Base-by-base conservation (phyloP, 306 rosid genomes). In the Ammopiptanthus mongolicus region DNA sequence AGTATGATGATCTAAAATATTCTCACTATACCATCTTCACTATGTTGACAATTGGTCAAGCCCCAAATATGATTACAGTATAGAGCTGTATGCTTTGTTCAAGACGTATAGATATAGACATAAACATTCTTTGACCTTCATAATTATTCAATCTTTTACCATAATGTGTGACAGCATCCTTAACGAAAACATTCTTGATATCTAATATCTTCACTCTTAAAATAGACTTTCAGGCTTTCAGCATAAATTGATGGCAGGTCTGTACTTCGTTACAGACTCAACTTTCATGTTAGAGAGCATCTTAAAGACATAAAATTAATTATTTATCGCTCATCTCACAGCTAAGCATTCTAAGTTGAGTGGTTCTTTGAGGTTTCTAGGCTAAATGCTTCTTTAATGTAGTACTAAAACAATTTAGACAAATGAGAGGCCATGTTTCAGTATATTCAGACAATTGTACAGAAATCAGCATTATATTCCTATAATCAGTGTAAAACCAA, bases 21-120 rank as follows among this genome's bases (percentile, higher is more conserved):
- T 57, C 39, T 28, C 57, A 44, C 13, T 62, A 31, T 66, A 28
- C 33, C 59, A 56, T 39, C 53, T 76, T 76, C 74, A 53, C 61
- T 56, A 63, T 29, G 33, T n/a, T 65, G 51, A 71, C 64, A 31
- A 64, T 13, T 31, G 29, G 18, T 37, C 57, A 57, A 70, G 69
- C 47, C 64, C 37, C 64, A 50, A 47, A 34, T 61, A 25, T 41
- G 22, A 62, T 9, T 46, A 47, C 46, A 48, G 14, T 48, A 59
- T 50, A 15, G 7, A 22, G 78, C 15, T 10, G 19, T 12, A 41
- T 33, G 50, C 48, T 74, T n/a, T 10, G 33, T 61, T 51, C 37
- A 70, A 78, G 31, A 53, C 41, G 14, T 6, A 21, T 3, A 9
- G 34, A 19, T 62, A 47, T 5, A 74, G 34, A 60, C 12, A 39